A percentile compares a stretch with the other conserved stretches of the same genome.
These are phyloP conservation scores for Colletotrichum higginsianum DNA, from an alignment of 2,329 filamentous ascomycete genomes.

Conservation along the genomic window DNA sequence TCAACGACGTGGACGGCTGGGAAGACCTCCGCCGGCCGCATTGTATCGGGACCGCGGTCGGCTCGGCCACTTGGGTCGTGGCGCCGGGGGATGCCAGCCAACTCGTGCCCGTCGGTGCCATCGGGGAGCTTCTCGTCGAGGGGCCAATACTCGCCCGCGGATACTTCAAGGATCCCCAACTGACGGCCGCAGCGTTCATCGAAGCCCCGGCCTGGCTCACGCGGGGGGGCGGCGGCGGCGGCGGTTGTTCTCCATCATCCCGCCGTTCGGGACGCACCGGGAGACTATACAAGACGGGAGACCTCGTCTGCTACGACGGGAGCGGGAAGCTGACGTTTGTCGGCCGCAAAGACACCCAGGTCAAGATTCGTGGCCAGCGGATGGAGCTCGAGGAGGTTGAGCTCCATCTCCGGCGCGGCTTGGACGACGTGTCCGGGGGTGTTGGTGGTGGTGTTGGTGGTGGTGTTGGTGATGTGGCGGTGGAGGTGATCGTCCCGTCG, in stretches of 20 bases:
- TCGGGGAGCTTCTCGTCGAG: conserved; percentile 46
- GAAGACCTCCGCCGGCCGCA: conserved; percentile 44
- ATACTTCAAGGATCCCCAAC: conserved; percentile 7
- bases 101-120: conserved; percentile 43
- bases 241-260: conserved; percentile 41
- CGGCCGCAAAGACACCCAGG: conserved; percentile 46
- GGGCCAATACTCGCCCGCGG: conserved; percentile 29
- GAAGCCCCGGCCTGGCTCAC: conserved; percentile 43
- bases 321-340: conserved; percentile 46
- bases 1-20: background rate
- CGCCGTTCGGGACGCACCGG: conserved; percentile 9
- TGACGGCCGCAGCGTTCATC: conserved; percentile 24
- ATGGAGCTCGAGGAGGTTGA: conserved; percentile 53
- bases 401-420: conserved; percentile 25
- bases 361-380: conserved; percentile 53
- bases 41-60: conserved; percentile 23
- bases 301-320: conserved; percentile 45
- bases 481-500: background rate
- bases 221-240: background rate
- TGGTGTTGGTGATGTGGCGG: conserved; percentile 4
- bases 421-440: background rate
- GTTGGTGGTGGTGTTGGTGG: background rate
- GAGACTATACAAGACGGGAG: conserved; percentile 47
- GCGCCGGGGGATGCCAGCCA: conserved; percentile 40
- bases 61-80: conserved; percentile 44